These are phyloP conservation scores for Plasmopara muralis DNA, from an alignment of 352 stramenopile genomes.

Conservation along the genomic window DNA sequence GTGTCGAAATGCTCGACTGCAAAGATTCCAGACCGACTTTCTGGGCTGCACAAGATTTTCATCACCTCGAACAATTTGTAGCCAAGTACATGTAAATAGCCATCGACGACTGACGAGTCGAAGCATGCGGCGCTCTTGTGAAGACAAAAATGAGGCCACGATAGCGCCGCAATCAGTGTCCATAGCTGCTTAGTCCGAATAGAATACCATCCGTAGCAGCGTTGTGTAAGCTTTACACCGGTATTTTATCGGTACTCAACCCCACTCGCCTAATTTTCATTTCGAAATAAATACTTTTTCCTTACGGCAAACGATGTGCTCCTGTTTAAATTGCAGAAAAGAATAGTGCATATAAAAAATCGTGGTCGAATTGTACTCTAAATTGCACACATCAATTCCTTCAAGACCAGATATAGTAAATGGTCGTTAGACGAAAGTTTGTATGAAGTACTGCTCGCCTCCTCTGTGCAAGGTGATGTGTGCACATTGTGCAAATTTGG, in stretches of 20 bases:
- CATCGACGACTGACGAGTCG: slow-evolving; percentile 45
- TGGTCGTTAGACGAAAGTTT: no score
- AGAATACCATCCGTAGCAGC: background rate
- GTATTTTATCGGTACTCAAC: slow-evolving; percentile 3
- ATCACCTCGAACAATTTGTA: slow-evolving; percentile 25
- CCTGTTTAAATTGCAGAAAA: no score
- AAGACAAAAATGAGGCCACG: slow-evolving; percentile 39
- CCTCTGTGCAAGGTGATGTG: no score
- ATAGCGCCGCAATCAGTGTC: slow-evolving; percentile 24
- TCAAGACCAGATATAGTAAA: no score
- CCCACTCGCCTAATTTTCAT: no score
- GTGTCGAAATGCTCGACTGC: slow-evolving; percentile 48
- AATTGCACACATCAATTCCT: no score
- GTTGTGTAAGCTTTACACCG: background rate
- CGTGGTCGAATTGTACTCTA: no score
- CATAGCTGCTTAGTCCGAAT: slow-evolving; percentile 19
- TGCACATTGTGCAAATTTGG: no score
- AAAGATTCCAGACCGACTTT: slow-evolving; percentile 50
- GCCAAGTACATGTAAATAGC: slow-evolving; percentile 46
- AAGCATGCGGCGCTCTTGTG: slow-evolving; percentile 33
- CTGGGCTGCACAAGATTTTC: slow-evolving; percentile 18
- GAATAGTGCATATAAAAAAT: no score
- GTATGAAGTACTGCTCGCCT: no score
- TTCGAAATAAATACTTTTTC: no score
- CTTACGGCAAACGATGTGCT: no score